These are phyloP conservation scores for Turritis glabra DNA, from an alignment of 345 rosid species.

Conservation along the genomic window DNA sequence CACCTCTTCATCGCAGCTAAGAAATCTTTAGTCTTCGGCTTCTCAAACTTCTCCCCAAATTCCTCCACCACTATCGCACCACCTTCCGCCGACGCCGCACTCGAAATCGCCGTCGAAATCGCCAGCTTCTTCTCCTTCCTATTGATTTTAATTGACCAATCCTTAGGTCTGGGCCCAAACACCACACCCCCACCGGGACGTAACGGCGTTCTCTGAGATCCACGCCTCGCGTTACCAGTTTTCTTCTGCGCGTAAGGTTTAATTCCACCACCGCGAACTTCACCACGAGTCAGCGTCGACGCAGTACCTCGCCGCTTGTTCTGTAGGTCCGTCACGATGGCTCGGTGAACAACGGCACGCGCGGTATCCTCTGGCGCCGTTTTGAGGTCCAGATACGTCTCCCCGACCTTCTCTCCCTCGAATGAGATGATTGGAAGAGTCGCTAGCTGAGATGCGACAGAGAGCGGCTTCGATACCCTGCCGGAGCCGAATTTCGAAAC, in stretches of 20 bases:
- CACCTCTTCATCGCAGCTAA: constrained; percentile 80
- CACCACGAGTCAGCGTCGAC: constrained; percentile 81
- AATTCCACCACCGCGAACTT: constrained; percentile 90
- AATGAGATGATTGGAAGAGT: constrained; percentile 72
- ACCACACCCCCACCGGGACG: constrained; percentile 89
- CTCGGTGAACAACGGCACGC: constrained; percentile 89
- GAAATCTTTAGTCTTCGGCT: constrained; percentile 81
- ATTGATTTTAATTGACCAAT: constrained; percentile 93
- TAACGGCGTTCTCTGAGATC: constrained; percentile 73
- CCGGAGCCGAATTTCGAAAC: constrained; percentile 31
- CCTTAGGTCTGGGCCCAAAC: constrained; percentile 84
- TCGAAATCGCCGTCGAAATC: constrained; percentile 75
- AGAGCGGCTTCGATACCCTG: constrained; percentile 38
- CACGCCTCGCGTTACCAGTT: constrained; percentile 82
- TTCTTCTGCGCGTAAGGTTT: constrained; percentile 90
- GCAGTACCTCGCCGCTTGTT: constrained; percentile 96
- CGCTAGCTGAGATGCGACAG: constrained; percentile 58
- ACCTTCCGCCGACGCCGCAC: constrained; percentile 62
- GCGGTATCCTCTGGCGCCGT: constrained; percentile 82
- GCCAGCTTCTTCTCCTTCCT: constrained; percentile 81
- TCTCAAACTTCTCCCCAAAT: constrained; percentile 69
- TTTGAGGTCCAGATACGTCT: constrained; percentile 76
- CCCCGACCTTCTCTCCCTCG: constrained; percentile 81
- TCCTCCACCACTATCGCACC: constrained; percentile 79
- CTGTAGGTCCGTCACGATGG: constrained; percentile 69